Percentiles rank a stretch among this genome's conserved stretches.
phyloP scores from a whole-genome alignment of 2,329 filamentous ascomycete genomes.

The Sphaerostilbella broomeana region DNA sequence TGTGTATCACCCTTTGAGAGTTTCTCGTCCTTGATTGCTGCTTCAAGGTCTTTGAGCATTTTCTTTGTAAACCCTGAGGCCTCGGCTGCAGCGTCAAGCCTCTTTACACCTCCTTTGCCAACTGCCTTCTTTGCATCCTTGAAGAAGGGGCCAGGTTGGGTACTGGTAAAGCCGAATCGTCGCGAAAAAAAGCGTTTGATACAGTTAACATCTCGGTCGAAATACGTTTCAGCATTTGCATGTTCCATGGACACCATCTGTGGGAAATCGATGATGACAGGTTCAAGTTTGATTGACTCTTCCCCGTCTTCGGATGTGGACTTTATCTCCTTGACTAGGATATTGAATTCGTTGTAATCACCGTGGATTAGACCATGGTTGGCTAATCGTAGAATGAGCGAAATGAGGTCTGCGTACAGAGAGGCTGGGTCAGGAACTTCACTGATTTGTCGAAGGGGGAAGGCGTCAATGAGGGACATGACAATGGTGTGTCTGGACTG shows the following conservation, averaged over 20 bases:
- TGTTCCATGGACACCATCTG: constrained; percentile 98
- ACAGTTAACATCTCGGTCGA: constrained; percentile 91
- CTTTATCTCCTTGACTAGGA: constrained; percentile 75
- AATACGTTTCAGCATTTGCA: constrained; percentile 90
- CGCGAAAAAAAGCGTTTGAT: constrained; percentile 91
- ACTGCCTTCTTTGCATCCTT: constrained; percentile 72
- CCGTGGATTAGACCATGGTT: constrained; percentile 89
- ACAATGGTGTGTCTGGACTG: constrained; percentile 94
- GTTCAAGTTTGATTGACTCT: constrained; percentile 52
- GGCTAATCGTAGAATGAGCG: constrained; percentile 76
- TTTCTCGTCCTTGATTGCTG: constrained; percentile 72
- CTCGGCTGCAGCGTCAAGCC: constrained; percentile 82
- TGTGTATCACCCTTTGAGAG: constrained; percentile 30
- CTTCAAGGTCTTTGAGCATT: constrained; percentile 89
- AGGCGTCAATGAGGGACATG: constrained; percentile 90
- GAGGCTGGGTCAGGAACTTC: constrained; percentile 72
- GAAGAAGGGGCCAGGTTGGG: constrained; percentile 78
- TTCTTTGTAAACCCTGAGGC: constrained; percentile 95
- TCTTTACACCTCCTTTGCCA: constrained; percentile 55
- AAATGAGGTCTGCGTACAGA: constrained; percentile 89
- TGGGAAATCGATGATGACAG: constrained; percentile 93
- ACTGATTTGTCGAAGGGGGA: constrained; percentile 83
- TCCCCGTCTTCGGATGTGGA: constrained; percentile 33
- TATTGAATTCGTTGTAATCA: constrained; percentile 99
- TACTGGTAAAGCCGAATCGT: constrained; percentile 79